These are phyloP conservation scores for Capronia coronata DNA, from an alignment of 2,329 filamentous ascomycete genomes.

Conservation along the genomic window DNA sequence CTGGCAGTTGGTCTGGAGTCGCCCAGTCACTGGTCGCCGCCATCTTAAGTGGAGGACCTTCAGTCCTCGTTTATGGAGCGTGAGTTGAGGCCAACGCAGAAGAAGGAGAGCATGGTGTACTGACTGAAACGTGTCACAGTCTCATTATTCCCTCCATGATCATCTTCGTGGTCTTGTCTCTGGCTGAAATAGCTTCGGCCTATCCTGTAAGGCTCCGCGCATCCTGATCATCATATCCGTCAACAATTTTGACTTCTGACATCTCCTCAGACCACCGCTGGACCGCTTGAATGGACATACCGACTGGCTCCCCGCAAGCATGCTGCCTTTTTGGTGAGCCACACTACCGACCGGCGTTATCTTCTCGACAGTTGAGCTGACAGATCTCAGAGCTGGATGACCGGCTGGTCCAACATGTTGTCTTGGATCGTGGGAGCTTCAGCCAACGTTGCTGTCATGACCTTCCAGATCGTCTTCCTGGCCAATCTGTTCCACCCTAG, in stretches of 20 bases:
- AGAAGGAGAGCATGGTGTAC: too few species aligned
- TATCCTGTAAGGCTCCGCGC: conserved; percentile 3
- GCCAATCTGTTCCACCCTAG: not conserved
- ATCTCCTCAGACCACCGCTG: not conserved
- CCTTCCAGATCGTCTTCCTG: not conserved
- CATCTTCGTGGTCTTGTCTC: not conserved
- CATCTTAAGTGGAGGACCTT: not conserved
- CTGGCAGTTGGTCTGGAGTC: not conserved
- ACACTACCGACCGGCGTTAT: too few species aligned
- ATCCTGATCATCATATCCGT: too few species aligned
- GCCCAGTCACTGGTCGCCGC: not conserved
- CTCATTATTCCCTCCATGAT: not conserved
- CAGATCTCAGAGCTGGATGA: not conserved
- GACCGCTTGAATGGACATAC: not conserved
- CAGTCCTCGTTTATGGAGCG: not conserved
- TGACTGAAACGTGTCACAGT: not conserved
- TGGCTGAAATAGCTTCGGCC: conserved; percentile 1
- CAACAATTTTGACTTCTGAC: too few species aligned
- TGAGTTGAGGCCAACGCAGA: not conserved
- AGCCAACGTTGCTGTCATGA: not conserved
- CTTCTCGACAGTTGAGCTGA: too few species aligned
- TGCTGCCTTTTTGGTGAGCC: not conserved
- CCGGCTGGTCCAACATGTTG: conserved; percentile 1
- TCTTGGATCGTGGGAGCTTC: conserved; percentile 1
- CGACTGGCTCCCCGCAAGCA: not conserved